These are phyloP conservation scores for Entomortierella beljakovae DNA, from an alignment of 192 early-diverging fungal genomes.

Conservation along the genomic window DNA sequence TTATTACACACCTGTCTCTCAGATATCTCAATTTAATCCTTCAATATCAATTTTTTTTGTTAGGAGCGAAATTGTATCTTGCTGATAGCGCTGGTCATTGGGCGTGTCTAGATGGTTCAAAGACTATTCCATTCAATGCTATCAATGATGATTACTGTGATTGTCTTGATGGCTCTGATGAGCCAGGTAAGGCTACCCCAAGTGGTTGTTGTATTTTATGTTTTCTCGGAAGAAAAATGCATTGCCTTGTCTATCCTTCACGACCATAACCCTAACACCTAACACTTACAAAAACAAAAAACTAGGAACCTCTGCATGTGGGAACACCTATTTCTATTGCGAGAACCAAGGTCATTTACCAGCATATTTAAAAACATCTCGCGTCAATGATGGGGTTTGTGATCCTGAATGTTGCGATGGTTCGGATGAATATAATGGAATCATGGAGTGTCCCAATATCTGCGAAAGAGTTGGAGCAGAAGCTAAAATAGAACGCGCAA, in stretches of 20 bases:
- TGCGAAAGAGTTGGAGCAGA: constrained; percentile 73
- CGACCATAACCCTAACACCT: not conserved
- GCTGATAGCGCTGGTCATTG: constrained; percentile 54
- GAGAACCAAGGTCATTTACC: constrained; percentile 81
- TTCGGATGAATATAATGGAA: constrained; percentile 82
- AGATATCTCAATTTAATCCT: too few species aligned
- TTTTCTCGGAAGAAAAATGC: too few species aligned
- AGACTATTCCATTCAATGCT: constrained; percentile 70
- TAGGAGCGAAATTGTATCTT: constrained; percentile 20
- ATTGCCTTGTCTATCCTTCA: too few species aligned
- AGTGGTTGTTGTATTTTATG: too few species aligned
- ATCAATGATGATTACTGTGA: constrained; percentile 99
- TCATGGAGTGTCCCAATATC: constrained; percentile 73
- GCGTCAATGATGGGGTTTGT: constrained; percentile 96
- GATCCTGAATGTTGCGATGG: constrained; percentile 98
- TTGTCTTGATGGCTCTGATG: constrained; percentile 94
- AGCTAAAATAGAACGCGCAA: constrained; percentile 24
- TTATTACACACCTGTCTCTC: too few species aligned
- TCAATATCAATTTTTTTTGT: too few species aligned
- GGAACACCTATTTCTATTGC: constrained; percentile 85
- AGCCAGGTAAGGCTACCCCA: constrained; percentile 74
- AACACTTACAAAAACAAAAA: not conserved
- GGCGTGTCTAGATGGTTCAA: constrained; percentile 81
- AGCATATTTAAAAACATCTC: constrained; percentile 70
- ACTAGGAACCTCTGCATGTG: constrained; percentile 91